Base-by-base conservation (phyloP, 2,329 filamentous ascomycete species). In the Clonostachys rhizophaga region DNA sequence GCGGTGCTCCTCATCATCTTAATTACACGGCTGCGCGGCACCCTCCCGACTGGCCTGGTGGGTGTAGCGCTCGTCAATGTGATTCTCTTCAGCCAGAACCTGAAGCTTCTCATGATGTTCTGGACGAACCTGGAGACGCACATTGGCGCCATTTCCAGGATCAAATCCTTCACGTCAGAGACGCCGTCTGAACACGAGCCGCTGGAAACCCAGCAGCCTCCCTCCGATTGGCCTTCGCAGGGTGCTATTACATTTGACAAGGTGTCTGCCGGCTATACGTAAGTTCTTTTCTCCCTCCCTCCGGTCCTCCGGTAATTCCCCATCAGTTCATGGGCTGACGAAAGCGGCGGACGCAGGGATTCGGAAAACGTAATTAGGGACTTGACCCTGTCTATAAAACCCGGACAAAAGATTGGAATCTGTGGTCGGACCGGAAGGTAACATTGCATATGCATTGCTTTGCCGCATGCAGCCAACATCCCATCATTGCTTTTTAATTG, bases 221-320 rank as follows among this genome's bases (percentile, higher is more conserved):
- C 88, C 9, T 85, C 89, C 47, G 85, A 85, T 59, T 96, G 91
- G 91, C 91, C 91, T 12, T 80, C 87, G n/a, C 78, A 88, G 55
- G 91, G 91, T 44, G 84, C 83, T 46, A 83, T 96, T 18, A 76
- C 86, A 40, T 95, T 96, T 68, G 83, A 89, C 58, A 86, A 91
- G 67, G 37, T 45, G n/a, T 42, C 35, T 6, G 48, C 45, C 7
- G 46, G 45, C 14, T 49, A 49, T 34, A 49, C 41, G 47, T 48
- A 45, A 45, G 42, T 40, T 17, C 16, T 24, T 24, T 18, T 40
- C 37, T 40, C 24, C 24, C 24, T 24, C 24, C 24, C 24, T 30
- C 24, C 24, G 24, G 24, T 24, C 24, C 24, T 24, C 24, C 37
- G n/a, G n/a, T 18, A 40, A 40, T 40, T 18, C n/a, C 17, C 37